Evolutionary conservation across 305 asterid genomes (phyloP).

Genomic region (Coffea humblotiana): DNA sequence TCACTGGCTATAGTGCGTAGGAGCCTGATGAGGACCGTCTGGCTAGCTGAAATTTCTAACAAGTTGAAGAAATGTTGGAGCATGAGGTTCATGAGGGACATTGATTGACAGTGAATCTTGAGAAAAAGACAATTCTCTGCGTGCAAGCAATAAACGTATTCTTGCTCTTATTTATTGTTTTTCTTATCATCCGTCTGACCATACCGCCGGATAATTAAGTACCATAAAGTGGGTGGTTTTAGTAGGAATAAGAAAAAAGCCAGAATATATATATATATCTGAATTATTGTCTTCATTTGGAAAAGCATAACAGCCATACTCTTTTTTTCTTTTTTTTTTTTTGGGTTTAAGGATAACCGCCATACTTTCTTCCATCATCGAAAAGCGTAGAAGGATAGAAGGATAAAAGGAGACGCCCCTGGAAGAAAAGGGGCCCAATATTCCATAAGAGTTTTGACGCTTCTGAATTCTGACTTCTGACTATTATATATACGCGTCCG

Average conservation of each 20-base stretch:
- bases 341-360: neutral
- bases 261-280: too few species aligned
- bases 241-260: neutral
- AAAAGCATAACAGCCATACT: neutral
- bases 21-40: neutral
- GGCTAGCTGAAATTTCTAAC: neutral
- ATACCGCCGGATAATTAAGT: neutral
- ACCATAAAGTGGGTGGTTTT: neutral
- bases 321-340: neutral
- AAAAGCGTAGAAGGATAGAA: neutral
- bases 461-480: neutral
- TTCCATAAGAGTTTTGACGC: neutral
- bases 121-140: neutral
- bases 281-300: neutral
- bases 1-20: neutral
- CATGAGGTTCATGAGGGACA: neutral
- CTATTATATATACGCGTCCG: neutral
- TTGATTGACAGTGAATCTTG: neutral
- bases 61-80: neutral
- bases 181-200: neutral
- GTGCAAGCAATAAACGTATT: neutral
- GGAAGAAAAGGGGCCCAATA: neutral
- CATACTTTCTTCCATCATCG: neutral
- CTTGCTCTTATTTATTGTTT: neutral
- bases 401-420: neutral